These are phyloP conservation scores for Penicillium brevicompactum DNA, from an alignment of 2,329 filamentous ascomycete genomes.

Conservation along the genomic window DNA sequence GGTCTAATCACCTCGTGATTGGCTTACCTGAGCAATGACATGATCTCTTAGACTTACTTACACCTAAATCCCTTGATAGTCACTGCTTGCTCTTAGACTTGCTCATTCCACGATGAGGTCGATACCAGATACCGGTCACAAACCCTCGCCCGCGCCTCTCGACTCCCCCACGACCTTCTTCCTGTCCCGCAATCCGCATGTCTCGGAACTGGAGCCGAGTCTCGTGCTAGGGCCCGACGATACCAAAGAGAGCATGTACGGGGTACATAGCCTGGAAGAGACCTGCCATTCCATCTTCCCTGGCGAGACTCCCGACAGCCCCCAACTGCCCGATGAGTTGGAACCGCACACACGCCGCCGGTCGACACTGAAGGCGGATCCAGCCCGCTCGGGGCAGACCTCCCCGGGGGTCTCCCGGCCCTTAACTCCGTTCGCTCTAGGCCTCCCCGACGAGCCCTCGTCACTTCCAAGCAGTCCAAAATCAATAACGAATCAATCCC, in stretches of 20 bases:
- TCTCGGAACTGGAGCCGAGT: constrained; percentile 46
- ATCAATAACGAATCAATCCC: constrained; percentile 60
- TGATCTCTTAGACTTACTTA: background rate
- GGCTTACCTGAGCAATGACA: constrained; percentile 9
- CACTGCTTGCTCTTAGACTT: background rate
- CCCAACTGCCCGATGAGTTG: constrained; percentile 19
- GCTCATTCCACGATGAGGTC: constrained; percentile 38
- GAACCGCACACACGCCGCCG: constrained; percentile 29
- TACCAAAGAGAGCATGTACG: constrained; percentile 52
- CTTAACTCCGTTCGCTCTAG: constrained; percentile 49
- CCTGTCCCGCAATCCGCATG: constrained; percentile 53
- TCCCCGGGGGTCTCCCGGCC: constrained; percentile 41
- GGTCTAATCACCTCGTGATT: constrained; percentile 12
- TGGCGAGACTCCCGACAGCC: constrained; percentile 12
- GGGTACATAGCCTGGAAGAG: constrained; percentile 60
- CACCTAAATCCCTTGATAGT: too few relatives aligned
- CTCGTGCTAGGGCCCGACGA: constrained; percentile 32
- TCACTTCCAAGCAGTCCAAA: constrained; percentile 62
- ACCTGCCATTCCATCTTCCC: constrained; percentile 42
- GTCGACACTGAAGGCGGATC: constrained; percentile 34
- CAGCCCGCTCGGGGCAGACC: constrained; percentile 15
- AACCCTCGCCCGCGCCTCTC: constrained; percentile 37
- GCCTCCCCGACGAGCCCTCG: constrained; percentile 51
- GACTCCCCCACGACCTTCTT: constrained; percentile 61
- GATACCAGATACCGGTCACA: constrained; percentile 40